Evolutionary conservation across 2,329 filamentous ascomycete genomes (phyloP), one percentile per base, ranked within the genome.

Genomic region (Ceratocystis smalleyi): DNA sequence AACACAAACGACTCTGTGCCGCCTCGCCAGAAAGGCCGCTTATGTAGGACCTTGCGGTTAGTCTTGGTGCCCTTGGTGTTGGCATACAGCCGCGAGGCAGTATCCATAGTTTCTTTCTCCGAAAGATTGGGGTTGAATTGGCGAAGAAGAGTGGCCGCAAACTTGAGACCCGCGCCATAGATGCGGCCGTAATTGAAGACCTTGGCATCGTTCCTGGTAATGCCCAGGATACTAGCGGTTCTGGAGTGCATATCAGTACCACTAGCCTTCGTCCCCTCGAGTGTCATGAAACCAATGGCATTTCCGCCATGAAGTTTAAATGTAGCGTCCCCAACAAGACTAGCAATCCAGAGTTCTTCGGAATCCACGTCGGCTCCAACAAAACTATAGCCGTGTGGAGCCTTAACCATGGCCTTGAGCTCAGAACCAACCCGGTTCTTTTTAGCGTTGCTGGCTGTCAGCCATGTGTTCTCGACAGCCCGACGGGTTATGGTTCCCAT

Each of bases 181-280:
- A 99, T 99, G 49, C 95, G 89, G 6, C 95, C 95, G 70, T 99
- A 99, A 73, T 99, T 99, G 79, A 99, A 99, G 0, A 99, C 84
- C 72, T 99, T 99, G 66, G 94, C 94, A 71, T 96, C 85, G 70
- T 96, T 96, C 67, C 94, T 83, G 1, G 90, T 95, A 67, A 99
- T 99, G 5, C 91, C 92, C 1, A 99, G 75, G 65, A 99, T 99
- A 5, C 82, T 81, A 1, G 94, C 95, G 32, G 94, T 99, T 40
- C 92, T 88, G 5, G 91, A 96, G 74, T 99, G 92, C 64, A 97
- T 76, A 73, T 99, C 92, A 0, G 92, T 99, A 3, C 92, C 92
- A 2, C 89, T 90, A 5, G 90, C 86, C 75, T 99, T 97, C 61
- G 90, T 94, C 15, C 94, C 92, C 76, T 99, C 95, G 0, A 99